phyloP scores from a whole-genome alignment of 164 flowering plant species.

The Houttuynia cordata region DNA sequence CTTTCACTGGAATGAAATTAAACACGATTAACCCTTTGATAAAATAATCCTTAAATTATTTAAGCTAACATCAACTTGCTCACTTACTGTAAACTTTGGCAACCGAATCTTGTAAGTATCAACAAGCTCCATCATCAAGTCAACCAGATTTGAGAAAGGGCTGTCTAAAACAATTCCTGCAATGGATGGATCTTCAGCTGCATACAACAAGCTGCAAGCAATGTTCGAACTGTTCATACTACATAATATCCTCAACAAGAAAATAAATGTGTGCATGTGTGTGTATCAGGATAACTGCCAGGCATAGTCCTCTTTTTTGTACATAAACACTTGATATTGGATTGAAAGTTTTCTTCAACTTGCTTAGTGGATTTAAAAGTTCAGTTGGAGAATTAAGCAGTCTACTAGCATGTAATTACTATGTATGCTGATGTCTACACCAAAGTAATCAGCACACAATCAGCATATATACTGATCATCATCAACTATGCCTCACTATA shows the following conservation, averaged over 20 bases:
- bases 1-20: background rate
- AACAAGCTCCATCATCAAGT: slow-evolving; percentile 96
- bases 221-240: slow-evolving; percentile 4
- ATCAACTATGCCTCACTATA: no score
- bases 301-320: background rate
- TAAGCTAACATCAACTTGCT: background rate
- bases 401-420: no score
- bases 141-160: slow-evolving; percentile 89
- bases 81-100: slow-evolving; percentile 89
- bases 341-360: no score
- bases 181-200: slow-evolving; percentile 96
- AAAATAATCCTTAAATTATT: no score
- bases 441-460: no score
- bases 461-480: no score
- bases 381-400: no score
- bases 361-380: no score
- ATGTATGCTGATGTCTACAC: no score
- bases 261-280: background rate
- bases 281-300: background rate
- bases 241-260: background rate
- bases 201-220: slow-evolving; percentile 76
- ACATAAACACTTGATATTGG: no score
- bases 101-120: slow-evolving; percentile 79
- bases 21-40: background rate
- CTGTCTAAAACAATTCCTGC: slow-evolving; percentile 99